Conservation (phyloP, 306 rosid species). For the Prunus mongolica region DNA sequence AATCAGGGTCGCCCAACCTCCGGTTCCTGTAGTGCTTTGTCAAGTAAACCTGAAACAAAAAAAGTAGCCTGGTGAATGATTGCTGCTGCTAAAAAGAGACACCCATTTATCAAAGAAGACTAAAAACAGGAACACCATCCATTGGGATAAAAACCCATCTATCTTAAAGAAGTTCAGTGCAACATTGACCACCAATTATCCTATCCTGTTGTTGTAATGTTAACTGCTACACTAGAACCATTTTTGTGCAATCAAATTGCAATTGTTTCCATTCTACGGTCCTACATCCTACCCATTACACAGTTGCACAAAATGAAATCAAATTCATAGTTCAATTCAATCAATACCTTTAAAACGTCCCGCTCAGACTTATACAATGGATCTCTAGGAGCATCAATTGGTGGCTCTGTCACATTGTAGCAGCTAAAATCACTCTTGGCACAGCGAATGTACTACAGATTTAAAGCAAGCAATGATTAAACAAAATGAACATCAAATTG, state of each 20-base stretch:
- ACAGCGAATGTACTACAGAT: constrained; percentile 80
- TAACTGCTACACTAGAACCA: neutral
- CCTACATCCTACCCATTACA: neutral
- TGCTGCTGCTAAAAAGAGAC: neutral
- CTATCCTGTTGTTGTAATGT: neutral
- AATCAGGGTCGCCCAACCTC: constrained; percentile 71
- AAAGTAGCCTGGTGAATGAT: constrained; percentile 16
- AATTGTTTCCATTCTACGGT: neutral
- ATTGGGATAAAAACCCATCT: neutral
- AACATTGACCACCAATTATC: neutral
- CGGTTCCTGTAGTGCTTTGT: constrained; percentile 87
- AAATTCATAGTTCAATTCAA: neutral
- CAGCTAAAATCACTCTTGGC: constrained; percentile 74
- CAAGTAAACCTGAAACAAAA: constrained; percentile 66
- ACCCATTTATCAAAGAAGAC: neutral
- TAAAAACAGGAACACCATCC: neutral
- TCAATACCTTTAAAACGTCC: constrained; percentile 70
- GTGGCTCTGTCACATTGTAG: constrained; percentile 91
- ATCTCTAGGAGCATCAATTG: constrained; percentile 89
- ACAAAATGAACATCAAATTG: neutral
- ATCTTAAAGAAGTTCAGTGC: neutral
- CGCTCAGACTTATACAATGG: constrained; percentile 79
- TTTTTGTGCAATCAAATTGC: neutral
- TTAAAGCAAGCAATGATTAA: constrained; percentile 4
- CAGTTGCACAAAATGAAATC: neutral